phyloP scores from a whole-genome alignment of 768 basidiomycete species.

The Russula earlei region DNA sequence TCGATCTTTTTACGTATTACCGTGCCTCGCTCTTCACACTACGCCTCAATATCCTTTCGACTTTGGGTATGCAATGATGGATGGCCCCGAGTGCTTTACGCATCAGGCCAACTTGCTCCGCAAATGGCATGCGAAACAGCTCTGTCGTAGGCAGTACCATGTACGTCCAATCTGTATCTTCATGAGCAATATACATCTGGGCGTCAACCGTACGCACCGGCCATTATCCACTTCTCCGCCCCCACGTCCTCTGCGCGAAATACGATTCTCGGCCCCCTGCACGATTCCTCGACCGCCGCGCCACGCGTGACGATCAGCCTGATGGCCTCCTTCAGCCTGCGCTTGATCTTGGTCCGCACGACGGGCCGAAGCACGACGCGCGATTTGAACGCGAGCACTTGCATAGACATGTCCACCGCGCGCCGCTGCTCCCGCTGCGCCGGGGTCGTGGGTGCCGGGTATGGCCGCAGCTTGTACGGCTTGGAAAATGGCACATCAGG shows the following conservation, averaged over 20 bases:
- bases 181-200: background rate
- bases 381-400: background rate
- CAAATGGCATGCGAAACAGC: constrained; percentile 1
- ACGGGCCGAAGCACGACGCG: background rate
- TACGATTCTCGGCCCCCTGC: background rate
- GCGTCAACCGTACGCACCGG: background rate
- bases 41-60: background rate
- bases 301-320: constrained; percentile 11
- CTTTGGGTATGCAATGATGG: background rate
- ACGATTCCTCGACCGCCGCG: background rate
- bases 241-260: constrained; percentile 9
- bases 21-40: background rate
- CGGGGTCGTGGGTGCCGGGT: background rate
- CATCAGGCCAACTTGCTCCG: constrained; percentile 2
- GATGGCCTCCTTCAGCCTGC: constrained; percentile 2
- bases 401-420: constrained; percentile 5
- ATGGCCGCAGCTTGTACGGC: constrained; percentile 5
- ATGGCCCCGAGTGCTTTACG: constrained; percentile 1
- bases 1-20: background rate
- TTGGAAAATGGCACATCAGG: background rate
- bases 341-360: constrained; percentile 5
- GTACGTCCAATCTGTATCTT: constrained; percentile 11
- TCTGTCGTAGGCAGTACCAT: constrained; percentile 1
- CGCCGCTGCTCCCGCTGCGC: background rate
- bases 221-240: constrained; percentile 10